Evolutionary conservation across 1,284 basidiomycete species (phyloP), one percentile per base, ranked within the genome.

Genomic region (Moesziomyces sp.): DNA sequence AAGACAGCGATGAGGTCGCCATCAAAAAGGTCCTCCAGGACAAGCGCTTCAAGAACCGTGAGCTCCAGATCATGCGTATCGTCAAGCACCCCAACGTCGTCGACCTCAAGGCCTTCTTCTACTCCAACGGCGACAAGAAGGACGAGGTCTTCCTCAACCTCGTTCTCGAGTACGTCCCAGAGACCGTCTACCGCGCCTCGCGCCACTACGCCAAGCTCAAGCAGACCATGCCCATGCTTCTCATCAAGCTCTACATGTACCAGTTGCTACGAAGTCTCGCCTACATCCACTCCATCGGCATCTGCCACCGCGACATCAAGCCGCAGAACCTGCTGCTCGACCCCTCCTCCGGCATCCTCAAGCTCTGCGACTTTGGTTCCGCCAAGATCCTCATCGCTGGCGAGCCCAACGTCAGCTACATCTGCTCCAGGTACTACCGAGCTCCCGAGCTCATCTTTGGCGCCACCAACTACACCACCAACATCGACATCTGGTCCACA

Each of bases 41-140:
- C 88, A 99, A 99, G 89, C 91, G 96, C 77, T 99, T 99, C 91
- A 99, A 99, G 96, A 99, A 99, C 87, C 96, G 96, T 83, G 96
- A 99, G 87, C 88, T 99, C 60, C 97, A 99, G 87, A 99, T 99
- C 86, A 99, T 99, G 96, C 90, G 95, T 82, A 91, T 98, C 56
- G 94, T 99, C 54, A 90, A 90, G 76, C 96, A 99, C 87, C 97
- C 97, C 55, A 99, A 99, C 84, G 96, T 99, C 46, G 94, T 97
- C 80, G 96, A 98, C 83, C 90, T 99, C 75, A 92, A 93, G 81
- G 94, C 95, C 3, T 99, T 97, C 87, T 99, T 99, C 88, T 99
- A 99, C 86, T 95, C 96, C 58, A 97, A 95, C 83, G 96, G 96
- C 61, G 97, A 99, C 87, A 98, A 98, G 93, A 98, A 98, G 89